Evolutionary conservation across 2,329 filamentous ascomycete species (phyloP), one percentile per base, ranked within the genome.

Genomic region (Pseudogymnoascus pannorum): DNA sequence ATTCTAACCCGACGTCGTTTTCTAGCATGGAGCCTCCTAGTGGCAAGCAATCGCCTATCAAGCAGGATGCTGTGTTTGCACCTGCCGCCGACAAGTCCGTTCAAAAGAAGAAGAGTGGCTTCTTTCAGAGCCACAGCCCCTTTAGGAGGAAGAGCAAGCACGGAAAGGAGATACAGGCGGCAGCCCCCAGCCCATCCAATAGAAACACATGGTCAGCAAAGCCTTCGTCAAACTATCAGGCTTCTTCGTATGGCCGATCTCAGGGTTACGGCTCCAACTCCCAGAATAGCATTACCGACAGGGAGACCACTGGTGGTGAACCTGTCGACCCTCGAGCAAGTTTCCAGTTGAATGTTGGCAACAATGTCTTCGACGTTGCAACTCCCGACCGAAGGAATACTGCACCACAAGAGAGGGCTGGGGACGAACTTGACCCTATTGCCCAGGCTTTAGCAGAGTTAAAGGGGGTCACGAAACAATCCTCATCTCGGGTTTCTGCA

Each of bases 301-400:
- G 73, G 63, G 74, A 78, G n/a, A 80, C 77, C 66, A 79, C 78
- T 60, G 95, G 91, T 69, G 91, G 91, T 3, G 91, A 95, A 60
- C 89, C 89, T 1, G 92, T 94, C 36, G 94, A 97, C 71, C 92
- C 93, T 61, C 87, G 94, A 64, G 92, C 93, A 38, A 96, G 89
- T 72, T 87, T 97, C 68, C 93, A 96, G 64, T 81, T 99, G 26
- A 97, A 97, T 69, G 85, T 99, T 60, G 94, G 94, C 6, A 91
- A 95, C 69, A 99, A 99, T 69, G 91, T 99, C 9, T 96, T 99
- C 69, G 87, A 96, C 61, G 93, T 99, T 8, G 88, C 89, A 11
- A 88, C 88, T 7, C 87, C 91, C 0, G 89, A 93, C 63, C 82
- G 80, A 66, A 81, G 80, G 65, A 79, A 74, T 44, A 71, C 71